Evolutionary conservation across 495 filamentous ascomycete genomes (phyloP), one percentile per base, ranked within the genome.

Genomic region (Parachaetomium inaequale): DNA sequence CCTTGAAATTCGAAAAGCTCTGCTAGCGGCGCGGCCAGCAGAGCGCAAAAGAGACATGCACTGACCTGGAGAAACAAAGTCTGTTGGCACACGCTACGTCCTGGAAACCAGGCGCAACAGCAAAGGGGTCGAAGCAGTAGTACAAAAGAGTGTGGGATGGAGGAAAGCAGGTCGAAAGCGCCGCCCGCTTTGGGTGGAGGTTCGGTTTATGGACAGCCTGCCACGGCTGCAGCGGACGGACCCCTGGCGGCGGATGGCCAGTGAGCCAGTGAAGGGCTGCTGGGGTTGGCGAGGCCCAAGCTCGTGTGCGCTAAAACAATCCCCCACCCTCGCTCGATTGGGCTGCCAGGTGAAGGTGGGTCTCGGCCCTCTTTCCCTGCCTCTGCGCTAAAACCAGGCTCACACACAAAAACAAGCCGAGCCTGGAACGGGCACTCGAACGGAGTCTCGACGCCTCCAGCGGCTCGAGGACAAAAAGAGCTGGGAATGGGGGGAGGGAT

Each of bases 21-120:
- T 43, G 53, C 38, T 28, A 15, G 34, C 32, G 40, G 50, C 15
- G 43, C 14, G 42, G 46, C 38, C 43, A 36, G 38, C 54, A 25
- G 36, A 34, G 45, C 7, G 50, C 32, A 46, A 25, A 40, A 49
- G 34, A 42, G 49, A 58, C 38, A 26, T 12, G 7, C 31, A 60
- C 68, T 69, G 36, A 71, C 66, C 69, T 66, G 26, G 55, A 59
- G 46, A 64, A 58, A 68, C 58, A 69, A 64, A 69, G 49, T 68
- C 42, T 74, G 69, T 70, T 73, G 65, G 67, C 67, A 74, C 71
- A 71, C 62, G 66, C 56, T 68, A 74, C 74, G 70, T 63, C 74
- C 72, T 72, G 72, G 72, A 68, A 45, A 65, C 71, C 72, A 73
- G 73, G 74, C 68, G 71, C 66, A 69, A 32, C 68, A 72, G 67